Evolutionary conservation across 495 filamentous ascomycete species (phyloP).

Genomic region (Neurospora sp.): DNA sequence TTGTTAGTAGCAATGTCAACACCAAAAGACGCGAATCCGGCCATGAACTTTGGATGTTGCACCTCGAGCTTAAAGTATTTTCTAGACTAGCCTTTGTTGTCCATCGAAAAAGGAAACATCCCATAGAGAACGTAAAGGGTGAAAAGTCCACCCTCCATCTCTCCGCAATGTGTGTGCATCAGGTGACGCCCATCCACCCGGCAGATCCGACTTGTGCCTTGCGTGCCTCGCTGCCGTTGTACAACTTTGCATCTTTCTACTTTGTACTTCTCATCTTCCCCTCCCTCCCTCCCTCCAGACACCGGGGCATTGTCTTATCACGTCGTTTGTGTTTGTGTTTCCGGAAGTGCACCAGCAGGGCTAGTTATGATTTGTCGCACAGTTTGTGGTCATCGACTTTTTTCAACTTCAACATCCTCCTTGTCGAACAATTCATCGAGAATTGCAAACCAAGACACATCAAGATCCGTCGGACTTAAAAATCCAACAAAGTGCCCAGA

Average conservation of each 20-base stretch:
- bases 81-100: too few relatives aligned
- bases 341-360: too few relatives aligned
- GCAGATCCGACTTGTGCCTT: neutral
- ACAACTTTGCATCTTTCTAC: too few relatives aligned
- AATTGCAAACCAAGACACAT: too few relatives aligned
- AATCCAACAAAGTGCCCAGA: neutral
- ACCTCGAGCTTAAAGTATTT: too few relatives aligned
- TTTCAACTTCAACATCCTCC: neutral
- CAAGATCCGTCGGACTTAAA: too few relatives aligned
- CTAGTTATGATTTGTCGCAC: neutral
- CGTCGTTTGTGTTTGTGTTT: neutral
- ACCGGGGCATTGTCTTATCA: neutral
- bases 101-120: too few relatives aligned
- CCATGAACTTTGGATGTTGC: too few relatives aligned
- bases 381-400: neutral
- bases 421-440: too few relatives aligned
- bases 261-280: neutral
- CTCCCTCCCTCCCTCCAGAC: neutral
- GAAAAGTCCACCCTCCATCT: neutral
- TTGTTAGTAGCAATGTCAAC: too few relatives aligned
- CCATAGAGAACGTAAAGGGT: too few relatives aligned
- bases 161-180: neutral
- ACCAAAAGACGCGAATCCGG: too few relatives aligned
- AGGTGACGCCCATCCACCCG: neutral
- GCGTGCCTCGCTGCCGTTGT: neutral